Base-by-base conservation (phyloP, 495 filamentous ascomycete species). In the Aspergillus diversus region DNA sequence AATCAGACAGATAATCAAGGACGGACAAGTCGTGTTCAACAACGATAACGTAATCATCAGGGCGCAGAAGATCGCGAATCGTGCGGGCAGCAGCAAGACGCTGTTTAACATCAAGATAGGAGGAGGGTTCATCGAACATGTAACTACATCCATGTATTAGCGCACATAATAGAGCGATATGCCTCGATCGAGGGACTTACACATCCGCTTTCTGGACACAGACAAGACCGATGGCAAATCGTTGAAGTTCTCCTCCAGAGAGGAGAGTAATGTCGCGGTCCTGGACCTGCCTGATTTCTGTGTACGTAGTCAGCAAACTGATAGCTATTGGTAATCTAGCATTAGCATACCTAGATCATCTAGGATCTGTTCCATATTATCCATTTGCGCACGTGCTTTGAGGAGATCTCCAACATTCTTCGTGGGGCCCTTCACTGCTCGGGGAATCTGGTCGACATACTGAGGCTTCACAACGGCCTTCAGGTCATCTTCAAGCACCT, bases 61-160 rank as follows among this genome's bases (percentile, higher is more conserved):
- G 87, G 33, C 92, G 86, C 8, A 96, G 83, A 17, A 98, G 87
- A 50, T 89, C 89, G 52, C 95, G 93, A 71, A 99, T 98, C 57
- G 95, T 91, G 63, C 89, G 87, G 64, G 91, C 93, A 64, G 95
- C 95, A 68, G 87, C 90, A 71, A 99, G 81, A 87, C 95, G 90
- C 76, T 99, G 94, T 82, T 98, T 97, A 71, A 97, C 93, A 88
- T 99, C 96, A 34, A 99, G 87, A 70, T 96, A 99, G 9, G 95
- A 98, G 13, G 93, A 97, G 27, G 96, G 96, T 81, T 99, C 95
- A 74, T 99, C 95, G 69, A 99, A 99, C 96, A 98, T 98, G 82
- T 99, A 97, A 32, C 89, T 90, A 68, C 12, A 43, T 48, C 16
- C 37, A 56, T 57, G 73, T 32, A 74, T 74, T 49, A 58, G 37